phyloP scores from a whole-genome alignment of 1,284 basidiomycete species.

The Agaricales sp. region DNA sequence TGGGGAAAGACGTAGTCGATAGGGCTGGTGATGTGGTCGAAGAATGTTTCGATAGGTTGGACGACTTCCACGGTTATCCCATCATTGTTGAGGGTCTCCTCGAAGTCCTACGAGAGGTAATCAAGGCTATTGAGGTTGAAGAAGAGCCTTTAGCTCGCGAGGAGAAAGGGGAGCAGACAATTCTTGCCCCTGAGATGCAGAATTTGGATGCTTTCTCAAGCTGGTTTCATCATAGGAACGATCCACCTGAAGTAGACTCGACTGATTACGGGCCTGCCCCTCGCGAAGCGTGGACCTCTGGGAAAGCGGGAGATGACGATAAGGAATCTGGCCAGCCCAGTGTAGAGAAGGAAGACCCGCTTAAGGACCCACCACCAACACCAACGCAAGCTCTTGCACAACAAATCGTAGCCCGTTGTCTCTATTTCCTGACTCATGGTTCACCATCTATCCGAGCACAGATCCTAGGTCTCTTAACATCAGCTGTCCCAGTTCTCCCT shows the following conservation, averaged over 20 bases:
- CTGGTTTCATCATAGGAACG: constrained; percentile 52
- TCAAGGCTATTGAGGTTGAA: constrained; percentile 58
- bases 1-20: constrained; percentile 77
- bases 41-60: constrained; percentile 89
- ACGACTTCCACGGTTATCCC: constrained; percentile 88
- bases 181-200: constrained; percentile 13
- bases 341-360: constrained; percentile 18
- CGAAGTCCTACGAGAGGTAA: constrained; percentile 75
- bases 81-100: constrained; percentile 78
- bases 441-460: constrained; percentile 77
- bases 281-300: constrained; percentile 37
- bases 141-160: constrained; percentile 20
- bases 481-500: constrained; percentile 67
- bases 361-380: constrained; percentile 42
- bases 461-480: constrained; percentile 65
- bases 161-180: constrained; percentile 1
- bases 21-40: constrained; percentile 87
- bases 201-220: constrained; percentile 24
- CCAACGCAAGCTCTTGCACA: constrained; percentile 67
- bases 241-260: constrained; percentile 21
- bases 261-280: constrained; percentile 52
- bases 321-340: constrained; percentile 18
- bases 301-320: constrained; percentile 8
- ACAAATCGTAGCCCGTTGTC: constrained; percentile 74
- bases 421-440: constrained; percentile 85